Evolutionary conservation across 148 eudicot genomes (phyloP), one percentile per base, ranked within the genome.

Genomic region (Euryodendron excelsum): DNA sequence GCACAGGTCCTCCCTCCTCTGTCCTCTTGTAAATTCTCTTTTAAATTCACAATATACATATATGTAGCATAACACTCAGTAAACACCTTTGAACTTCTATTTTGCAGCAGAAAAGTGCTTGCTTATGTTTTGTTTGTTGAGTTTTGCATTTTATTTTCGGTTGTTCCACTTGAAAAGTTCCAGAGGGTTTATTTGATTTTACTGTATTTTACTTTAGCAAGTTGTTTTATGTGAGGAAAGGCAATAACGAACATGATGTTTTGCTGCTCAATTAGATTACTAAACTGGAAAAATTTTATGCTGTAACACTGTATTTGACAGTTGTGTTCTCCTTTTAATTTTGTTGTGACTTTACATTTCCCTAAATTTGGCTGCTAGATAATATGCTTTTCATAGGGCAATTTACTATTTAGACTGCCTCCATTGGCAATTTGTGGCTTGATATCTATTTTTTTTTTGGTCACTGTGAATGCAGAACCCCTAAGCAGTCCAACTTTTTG

Each of bases 401-500:
- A 58, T 60, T 4, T 17, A 15, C 45, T 41, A 58, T 60, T 4
- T 17, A 15, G 1, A 8, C 33, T 20, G 37, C 58, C 44, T 62
- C 41, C 27, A 33, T 59, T 47, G 21, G 44, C 25, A 34, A 55
- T 72, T 55, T 72, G 20, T 52, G 45, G 62, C 28, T 36, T 53
- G 61, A 34, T 33, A 34, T n/a, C 76, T 17, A 6, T 44, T n/a
- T 15, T n/a, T 45, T 77, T 79, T 62, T 63, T 78, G 44, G 73
- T 17, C 34, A 6, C 18, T 9, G 18, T 48, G 48, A 47, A 37
- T 75, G 63, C 91, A 82, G 89, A 77, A 69, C 63, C 63, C 37
- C 81, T 11, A 34, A 78, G 44, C 80, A 84, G 45, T 60, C 71
- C 25, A 73, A 79, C 52, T 81, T 83, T 25, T 87, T 88, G 91